Evolutionary conservation across 2,329 filamentous ascomycete species (phyloP).

Genomic region (Lasiodiplodia hormozganensis): DNA sequence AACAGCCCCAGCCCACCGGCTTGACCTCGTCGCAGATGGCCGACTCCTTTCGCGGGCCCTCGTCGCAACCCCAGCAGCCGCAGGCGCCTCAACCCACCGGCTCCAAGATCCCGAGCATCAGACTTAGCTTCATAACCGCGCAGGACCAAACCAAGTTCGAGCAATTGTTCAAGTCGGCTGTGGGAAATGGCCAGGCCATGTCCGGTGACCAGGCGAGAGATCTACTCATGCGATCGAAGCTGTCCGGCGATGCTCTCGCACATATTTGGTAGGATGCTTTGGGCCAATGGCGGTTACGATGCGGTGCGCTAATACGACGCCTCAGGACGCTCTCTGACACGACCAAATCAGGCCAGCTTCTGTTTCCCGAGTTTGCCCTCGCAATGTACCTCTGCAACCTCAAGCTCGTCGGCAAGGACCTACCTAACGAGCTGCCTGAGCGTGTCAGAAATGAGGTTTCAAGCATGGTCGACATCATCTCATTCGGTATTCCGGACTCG

Average conservation of each 20-base stretch:
- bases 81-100: conserved; percentile 64
- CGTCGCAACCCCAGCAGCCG: conserved; percentile 43
- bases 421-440: conserved; percentile 79
- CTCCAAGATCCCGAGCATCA: conserved; percentile 89
- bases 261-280: conserved; percentile 78
- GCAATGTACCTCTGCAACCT: conserved; percentile 99
- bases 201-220: conserved; percentile 92
- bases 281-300: background rate
- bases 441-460: conserved; percentile 95
- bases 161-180: conserved; percentile 94
- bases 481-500: conserved; percentile 87
- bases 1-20: conserved; percentile 61
- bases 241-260: conserved; percentile 85
- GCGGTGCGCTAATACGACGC: conserved; percentile 33
- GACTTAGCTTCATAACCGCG: conserved; percentile 94
- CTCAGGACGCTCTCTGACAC: conserved; percentile 88
- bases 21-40: conserved; percentile 71
- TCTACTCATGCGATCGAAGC: conserved; percentile 83
- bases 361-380: conserved; percentile 96
- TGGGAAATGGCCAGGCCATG: conserved; percentile 82
- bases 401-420: conserved; percentile 82
- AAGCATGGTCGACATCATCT: conserved; percentile 99
- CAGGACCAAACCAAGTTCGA: conserved; percentile 97
- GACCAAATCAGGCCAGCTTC: conserved; percentile 91
- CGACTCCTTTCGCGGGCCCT: conserved; percentile 62